phyloP scores from a whole-genome alignment of 2,329 filamentous ascomycete species.

The Hypoxylon sp. region DNA sequence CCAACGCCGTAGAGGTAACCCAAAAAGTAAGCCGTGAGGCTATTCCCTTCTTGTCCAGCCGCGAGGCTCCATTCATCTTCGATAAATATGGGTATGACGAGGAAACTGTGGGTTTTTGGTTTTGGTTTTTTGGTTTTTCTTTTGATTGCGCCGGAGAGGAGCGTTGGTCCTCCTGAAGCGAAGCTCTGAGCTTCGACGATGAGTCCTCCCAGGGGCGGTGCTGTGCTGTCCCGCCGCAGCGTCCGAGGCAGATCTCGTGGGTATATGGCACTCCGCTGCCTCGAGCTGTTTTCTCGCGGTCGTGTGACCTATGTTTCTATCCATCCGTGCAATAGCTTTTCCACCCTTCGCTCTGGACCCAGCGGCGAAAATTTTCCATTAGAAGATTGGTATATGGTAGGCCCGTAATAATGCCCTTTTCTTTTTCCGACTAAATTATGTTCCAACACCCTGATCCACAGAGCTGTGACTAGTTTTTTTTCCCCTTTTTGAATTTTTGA shows the following conservation, averaged over 20 bases:
- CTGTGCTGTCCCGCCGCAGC: conserved; percentile 47
- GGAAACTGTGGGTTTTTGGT: conserved; percentile 29
- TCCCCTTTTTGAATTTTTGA: not conserved
- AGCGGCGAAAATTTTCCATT: conserved; percentile 19
- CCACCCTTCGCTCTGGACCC: conserved; percentile 19
- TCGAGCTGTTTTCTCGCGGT: conserved; percentile 41
- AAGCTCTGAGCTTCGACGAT: conserved; percentile 26
- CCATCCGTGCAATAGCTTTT: conserved; percentile 32
- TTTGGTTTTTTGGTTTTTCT: conserved; percentile 15
- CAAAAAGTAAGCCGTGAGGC: conserved; percentile 53
- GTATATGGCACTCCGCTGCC: conserved; percentile 24
- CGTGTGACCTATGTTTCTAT: conserved; percentile 52
- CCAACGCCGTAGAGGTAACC: conserved; percentile 46
- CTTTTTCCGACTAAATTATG: conserved; percentile 17
- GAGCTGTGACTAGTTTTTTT: conserved; percentile 3
- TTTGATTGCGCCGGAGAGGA: conserved; percentile 5
- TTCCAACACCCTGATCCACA: conserved; percentile 29
- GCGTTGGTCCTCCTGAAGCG: not conserved
- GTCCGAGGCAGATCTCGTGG: conserved; percentile 22
- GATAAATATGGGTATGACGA: conserved; percentile 39
- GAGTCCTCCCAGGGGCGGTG: conserved; percentile 42
- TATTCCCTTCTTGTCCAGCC: conserved; percentile 52
- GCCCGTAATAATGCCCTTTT: conserved; percentile 14
- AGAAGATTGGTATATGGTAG: conserved; percentile 21
- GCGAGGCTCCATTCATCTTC: conserved; percentile 54